Percentiles rank a stretch among this genome's conserved stretches.
phyloP scores from a whole-genome alignment of 768 basidiomycete species.

The Amanita pallidorosea region DNA sequence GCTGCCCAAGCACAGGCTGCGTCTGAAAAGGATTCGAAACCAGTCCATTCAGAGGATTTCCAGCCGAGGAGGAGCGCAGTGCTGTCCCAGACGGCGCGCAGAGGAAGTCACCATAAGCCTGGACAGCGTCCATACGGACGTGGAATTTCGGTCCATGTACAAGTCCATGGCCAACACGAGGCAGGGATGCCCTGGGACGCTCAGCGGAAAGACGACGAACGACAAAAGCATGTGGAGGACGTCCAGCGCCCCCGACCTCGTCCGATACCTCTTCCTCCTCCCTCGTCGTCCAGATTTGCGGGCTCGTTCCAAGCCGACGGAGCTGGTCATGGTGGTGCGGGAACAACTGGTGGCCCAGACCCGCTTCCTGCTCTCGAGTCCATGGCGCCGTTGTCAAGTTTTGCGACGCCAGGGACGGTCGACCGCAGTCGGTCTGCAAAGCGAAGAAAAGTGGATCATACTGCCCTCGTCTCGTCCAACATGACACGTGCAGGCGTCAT shows the following conservation, averaged over 20 bases:
- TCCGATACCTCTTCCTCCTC: background rate
- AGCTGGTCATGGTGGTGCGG: too few species aligned
- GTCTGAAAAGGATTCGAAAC: background rate
- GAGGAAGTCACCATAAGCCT: background rate
- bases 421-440: background rate
- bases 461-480: background rate
- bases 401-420: background rate
- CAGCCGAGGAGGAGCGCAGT: background rate
- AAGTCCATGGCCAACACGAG: background rate
- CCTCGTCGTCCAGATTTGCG: background rate
- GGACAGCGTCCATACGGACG: background rate
- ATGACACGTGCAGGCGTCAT: background rate
- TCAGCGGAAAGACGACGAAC: background rate
- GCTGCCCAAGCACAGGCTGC: constrained; percentile 1
- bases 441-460: background rate
- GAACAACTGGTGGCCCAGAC: too few species aligned
- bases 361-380: background rate
- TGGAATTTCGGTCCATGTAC: background rate
- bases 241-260: background rate
- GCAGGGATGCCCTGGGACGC: background rate
- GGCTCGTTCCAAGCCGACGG: background rate
- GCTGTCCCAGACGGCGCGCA: background rate
- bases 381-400: background rate
- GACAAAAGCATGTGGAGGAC: background rate
- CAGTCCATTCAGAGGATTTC: constrained; percentile 1